Conservation (phyloP, 2,329 filamentous ascomycete species). For the Stemphylium lycopersici region DNA sequence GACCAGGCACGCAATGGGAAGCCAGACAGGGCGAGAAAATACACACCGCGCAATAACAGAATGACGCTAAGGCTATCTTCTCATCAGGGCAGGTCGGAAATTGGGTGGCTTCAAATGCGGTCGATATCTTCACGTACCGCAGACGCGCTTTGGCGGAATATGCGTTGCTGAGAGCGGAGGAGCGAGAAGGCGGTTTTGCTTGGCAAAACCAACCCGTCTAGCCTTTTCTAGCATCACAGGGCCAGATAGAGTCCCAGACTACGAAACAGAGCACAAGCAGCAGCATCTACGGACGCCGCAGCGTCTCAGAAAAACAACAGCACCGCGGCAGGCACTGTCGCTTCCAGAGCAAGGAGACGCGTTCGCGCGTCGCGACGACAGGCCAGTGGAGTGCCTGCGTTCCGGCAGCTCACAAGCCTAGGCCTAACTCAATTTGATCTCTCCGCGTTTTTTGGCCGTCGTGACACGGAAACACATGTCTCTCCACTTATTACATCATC, state of each 20-base stretch:
- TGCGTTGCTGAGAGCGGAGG: conserved; percentile 37
- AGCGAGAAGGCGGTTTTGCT: conserved; percentile 16
- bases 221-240: conserved; percentile 25
- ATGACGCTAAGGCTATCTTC: conserved; percentile 31
- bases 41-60: conserved; percentile 35
- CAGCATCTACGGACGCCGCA: conserved; percentile 6
- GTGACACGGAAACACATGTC: conserved; percentile 46
- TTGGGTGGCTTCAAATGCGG: conserved; percentile 33
- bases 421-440: conserved; percentile 42
- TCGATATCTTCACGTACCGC: conserved; percentile 43
- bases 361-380: conserved; percentile 30
- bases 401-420: conserved; percentile 44
- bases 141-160: conserved; percentile 42
- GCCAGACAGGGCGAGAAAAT: conserved; percentile 12
- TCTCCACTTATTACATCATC: conserved; percentile 49
- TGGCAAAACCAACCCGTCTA: conserved; percentile 15
- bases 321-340: conserved; percentile 5
- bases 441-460: conserved; percentile 42
- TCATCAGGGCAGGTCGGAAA: conserved; percentile 39
- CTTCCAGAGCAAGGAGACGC: conserved; percentile 19
- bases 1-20: conserved; percentile 21
- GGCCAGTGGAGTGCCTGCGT: conserved; percentile 46
- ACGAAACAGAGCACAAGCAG: conserved; percentile 17
- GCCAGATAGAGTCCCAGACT: conserved; percentile 15
- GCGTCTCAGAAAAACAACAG: background rate